Base-by-base conservation (phyloP, 805 yeast species). In the Starmerella powellii region DNA sequence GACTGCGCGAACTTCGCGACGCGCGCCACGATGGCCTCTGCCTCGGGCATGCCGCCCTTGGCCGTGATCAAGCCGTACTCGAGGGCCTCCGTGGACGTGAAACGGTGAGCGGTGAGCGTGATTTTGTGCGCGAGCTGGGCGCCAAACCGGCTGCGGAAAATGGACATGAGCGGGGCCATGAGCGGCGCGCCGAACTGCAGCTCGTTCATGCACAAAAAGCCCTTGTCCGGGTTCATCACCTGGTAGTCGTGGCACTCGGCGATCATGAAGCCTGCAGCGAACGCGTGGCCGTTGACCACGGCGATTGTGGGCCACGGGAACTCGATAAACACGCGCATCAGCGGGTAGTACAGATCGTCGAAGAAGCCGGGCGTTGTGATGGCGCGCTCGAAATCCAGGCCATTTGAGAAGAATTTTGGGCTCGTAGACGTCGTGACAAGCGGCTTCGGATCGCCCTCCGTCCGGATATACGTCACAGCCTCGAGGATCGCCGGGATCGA, bases 21-120 rank as follows among this genome's bases (percentile, higher is more conserved):
- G 37, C 47, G 40, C 31, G 37, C 38, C 11, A 52, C 64, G 28
- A 62, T 45, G 19, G 30, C 56, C 40, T 57, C 60, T 4, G 55
- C 65, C 37, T 60, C 64, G 2, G 50, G 48, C 23, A 60, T 38
- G n/a, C 54, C 60, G 6, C 67, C 67, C 26, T 52, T 46, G 1
- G 55, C 57, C 33, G 63, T 60, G 34, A 63, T 51, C 6, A 63
- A 36, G 2, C 60, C 96, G 62, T 84, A 95, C 61, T 87, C 85
- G 45, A 87, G 68, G 0, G 97, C 94, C 54, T 87, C 96, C 56
- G 86, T 84, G 3, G 58, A 61, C 3, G 60, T 36, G 49, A 59
- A 63, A 26, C 67, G 47, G 30, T 59, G 58, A 15, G 62, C 67
- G 23, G 56, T 54, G 27, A 61, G 44, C 20, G 56, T 56, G 34